These are phyloP conservation scores for Berberis thunbergii DNA, from an alignment of 164 flowering plant genomes.

Conservation along the genomic window DNA sequence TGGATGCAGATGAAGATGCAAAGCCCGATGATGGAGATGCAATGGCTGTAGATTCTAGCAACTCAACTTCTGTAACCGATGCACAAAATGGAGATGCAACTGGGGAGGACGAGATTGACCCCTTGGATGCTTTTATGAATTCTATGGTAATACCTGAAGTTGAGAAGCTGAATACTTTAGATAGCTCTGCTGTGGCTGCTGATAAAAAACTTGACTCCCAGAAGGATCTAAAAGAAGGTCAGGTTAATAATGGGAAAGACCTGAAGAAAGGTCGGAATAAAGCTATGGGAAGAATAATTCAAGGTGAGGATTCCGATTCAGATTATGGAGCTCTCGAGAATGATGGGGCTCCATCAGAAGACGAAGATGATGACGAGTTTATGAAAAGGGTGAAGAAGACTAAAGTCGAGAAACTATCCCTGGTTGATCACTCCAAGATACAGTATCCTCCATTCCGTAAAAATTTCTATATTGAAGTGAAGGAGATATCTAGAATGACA, in stretches of 20 bases:
- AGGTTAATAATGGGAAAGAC: constrained; percentile 22
- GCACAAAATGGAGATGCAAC: constrained; percentile 20
- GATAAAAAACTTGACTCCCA: constrained; percentile 17
- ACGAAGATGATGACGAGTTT: constrained; percentile 94
- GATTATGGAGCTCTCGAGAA: constrained; percentile 58
- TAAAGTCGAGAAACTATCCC: constrained; percentile 77
- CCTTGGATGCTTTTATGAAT: constrained; percentile 95
- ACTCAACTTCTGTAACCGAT: constrained; percentile 15
- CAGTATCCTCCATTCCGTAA: constrained; percentile 72
- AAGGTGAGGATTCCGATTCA: constrained; percentile 82
- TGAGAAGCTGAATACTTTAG: constrained; percentile 42
- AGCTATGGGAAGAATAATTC: constrained; percentile 73
- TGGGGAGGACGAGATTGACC: constrained; percentile 85
- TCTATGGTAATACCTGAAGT: constrained; percentile 92
- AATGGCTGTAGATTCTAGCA: constrained; percentile 40
- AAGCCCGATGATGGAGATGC: constrained; percentile 31
- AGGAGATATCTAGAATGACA: constrained; percentile 77
- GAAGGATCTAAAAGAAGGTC: constrained; percentile 24
- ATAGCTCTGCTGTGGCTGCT: constrained; percentile 16
- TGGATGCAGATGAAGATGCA: constrained; percentile 36
- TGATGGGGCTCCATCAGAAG: constrained; percentile 48
- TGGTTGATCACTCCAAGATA: constrained; percentile 92
- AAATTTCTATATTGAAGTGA: constrained; percentile 87
- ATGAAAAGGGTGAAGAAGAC: constrained; percentile 96
- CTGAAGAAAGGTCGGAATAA: constrained; percentile 32